Percentiles rank a stretch among this genome's conserved stretches.
phyloP scores from a whole-genome alignment of 179 eudicot species.

The Patellifolia procumbens region DNA sequence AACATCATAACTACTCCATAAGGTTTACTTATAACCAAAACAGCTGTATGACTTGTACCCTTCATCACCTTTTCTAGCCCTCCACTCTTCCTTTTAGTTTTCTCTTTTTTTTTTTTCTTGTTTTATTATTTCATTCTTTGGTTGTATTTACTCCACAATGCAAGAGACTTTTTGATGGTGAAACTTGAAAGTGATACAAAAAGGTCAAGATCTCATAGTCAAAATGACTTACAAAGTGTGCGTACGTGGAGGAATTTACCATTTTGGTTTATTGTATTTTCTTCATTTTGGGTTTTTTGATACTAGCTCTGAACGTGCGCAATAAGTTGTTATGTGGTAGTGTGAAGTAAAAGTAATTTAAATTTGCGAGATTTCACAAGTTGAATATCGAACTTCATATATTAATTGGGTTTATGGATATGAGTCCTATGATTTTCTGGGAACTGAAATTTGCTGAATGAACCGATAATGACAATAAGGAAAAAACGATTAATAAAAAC shows the following conservation, averaged over 20 bases:
- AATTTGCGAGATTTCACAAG: too few relatives aligned
- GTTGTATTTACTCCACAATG: neutral
- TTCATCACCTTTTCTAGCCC: conserved; percentile 6
- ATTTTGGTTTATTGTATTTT: too few relatives aligned
- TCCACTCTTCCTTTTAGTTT: neutral
- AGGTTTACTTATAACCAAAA: conserved; percentile 6
- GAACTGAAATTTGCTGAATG: too few relatives aligned
- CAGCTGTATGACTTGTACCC: conserved; percentile 22
- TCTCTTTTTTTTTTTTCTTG: neutral
- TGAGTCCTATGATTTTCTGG: too few relatives aligned
- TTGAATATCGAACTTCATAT: too few relatives aligned
- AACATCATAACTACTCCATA: conserved; percentile 12
- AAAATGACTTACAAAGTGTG: neutral
- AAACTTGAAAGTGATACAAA: conserved; percentile 4
- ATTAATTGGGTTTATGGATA: too few relatives aligned
- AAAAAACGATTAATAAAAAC: too few relatives aligned
- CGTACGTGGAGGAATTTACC: neutral
- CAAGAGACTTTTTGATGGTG: neutral
- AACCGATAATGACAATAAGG: too few relatives aligned
- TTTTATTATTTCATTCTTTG: neutral
- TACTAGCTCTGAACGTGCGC: too few relatives aligned
- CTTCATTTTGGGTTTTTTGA: too few relatives aligned
- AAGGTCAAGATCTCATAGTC: conserved; percentile 14
- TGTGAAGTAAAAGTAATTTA: too few relatives aligned
- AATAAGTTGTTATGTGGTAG: too few relatives aligned